Conservation (phyloP, 2,329 filamentous ascomycete genomes). For the Talaromyces sp. region DNA sequence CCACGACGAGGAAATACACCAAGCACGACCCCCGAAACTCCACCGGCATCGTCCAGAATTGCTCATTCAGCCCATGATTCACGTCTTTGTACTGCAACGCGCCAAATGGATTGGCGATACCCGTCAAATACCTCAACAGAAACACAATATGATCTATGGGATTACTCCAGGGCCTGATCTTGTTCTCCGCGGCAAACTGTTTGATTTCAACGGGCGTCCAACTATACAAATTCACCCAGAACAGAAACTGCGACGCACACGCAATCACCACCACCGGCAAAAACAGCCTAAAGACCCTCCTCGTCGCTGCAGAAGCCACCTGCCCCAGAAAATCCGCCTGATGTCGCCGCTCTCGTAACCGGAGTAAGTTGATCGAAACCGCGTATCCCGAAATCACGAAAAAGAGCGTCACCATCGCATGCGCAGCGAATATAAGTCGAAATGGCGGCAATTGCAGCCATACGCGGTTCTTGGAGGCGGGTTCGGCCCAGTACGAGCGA, state of each 20-base stretch:
- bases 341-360: constrained; percentile 26
- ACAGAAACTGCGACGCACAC: constrained; percentile 24
- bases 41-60: constrained; percentile 29
- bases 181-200: not conserved
- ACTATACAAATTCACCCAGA: constrained; percentile 21
- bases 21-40: constrained; percentile 26
- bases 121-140: constrained; percentile 5
- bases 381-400: constrained; percentile 59
- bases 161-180: constrained; percentile 6
- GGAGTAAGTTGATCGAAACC: constrained; percentile 50
- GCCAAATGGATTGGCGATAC: constrained; percentile 7
- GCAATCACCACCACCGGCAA: constrained; percentile 27
- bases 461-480: constrained; percentile 22
- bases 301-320: constrained; percentile 24
- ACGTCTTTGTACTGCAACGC: not conserved
- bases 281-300: constrained; percentile 32
- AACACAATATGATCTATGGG: constrained; percentile 6
- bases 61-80: constrained; percentile 21
- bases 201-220: not conserved
- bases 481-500: constrained; percentile 26
- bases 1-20: constrained; percentile 21
- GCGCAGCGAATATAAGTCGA: constrained; percentile 35
- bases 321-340: not conserved
- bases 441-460: constrained; percentile 37
- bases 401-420: constrained; percentile 50